A percentile compares a stretch with the other conserved stretches of the same genome.
Evolutionary conservation across 176 grass and related monocot genomes (phyloP).

Genomic region (Chrysopogon serrulatus): DNA sequence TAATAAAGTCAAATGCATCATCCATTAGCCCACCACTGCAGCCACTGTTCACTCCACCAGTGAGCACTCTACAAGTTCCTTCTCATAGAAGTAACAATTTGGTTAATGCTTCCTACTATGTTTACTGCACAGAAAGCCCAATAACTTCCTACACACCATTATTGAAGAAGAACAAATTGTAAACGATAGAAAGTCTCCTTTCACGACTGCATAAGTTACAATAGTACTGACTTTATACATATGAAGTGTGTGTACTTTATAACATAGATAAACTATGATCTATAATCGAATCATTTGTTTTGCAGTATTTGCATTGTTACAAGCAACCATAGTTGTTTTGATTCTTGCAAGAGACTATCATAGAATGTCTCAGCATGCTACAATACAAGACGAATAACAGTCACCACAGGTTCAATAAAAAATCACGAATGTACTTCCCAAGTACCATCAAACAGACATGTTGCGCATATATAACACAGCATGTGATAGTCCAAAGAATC

Average conservation of each 20-base stretch:
- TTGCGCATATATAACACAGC: too few relatives aligned
- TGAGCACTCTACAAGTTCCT: constrained; percentile 82
- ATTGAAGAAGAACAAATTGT: background rate
- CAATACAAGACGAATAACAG: background rate
- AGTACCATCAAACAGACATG: background rate
- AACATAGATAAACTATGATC: background rate
- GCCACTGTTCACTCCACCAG: constrained; percentile 47
- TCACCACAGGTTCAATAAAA: background rate
- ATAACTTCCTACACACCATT: constrained; percentile 63
- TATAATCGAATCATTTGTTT: background rate
- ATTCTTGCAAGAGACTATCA: background rate
- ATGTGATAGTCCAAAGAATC: background rate
- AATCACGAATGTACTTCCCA: background rate
- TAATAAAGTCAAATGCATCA: constrained; percentile 69
- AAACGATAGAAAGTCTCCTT: background rate
- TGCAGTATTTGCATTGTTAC: background rate
- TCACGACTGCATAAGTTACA: background rate
- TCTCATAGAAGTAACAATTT: constrained; percentile 81
- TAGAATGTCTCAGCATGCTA: background rate
- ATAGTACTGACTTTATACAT: background rate
- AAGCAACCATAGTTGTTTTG: background rate
- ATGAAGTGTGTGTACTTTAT: background rate
- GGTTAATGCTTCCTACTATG: constrained; percentile 79
- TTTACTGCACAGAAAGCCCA: constrained; percentile 88
- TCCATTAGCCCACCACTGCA: constrained; percentile 90